Evolutionary conservation across 2,329 filamentous ascomycete species (phyloP), one percentile per base, ranked within the genome.

Genomic region (Cordyceps cateniannulata): DNA sequence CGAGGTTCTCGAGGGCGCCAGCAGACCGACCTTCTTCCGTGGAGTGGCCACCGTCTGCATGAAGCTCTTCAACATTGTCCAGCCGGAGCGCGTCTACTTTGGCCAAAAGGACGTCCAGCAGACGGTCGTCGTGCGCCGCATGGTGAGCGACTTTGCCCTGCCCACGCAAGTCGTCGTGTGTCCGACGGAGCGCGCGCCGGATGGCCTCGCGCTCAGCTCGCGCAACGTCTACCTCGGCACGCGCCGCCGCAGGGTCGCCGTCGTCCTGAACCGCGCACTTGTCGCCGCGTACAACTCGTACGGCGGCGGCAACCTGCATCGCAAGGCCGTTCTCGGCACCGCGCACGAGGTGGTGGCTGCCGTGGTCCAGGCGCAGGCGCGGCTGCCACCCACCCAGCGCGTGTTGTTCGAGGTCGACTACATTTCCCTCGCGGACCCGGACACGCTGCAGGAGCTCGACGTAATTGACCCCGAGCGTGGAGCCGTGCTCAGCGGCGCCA

Each of bases 31-130:
- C 48, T 99, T 99, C 75, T 99, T 99, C 76, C 84, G 95, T 53
- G 95, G 95, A 44, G 95, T 99, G 38, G 93, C 95, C 22, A 99
- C 95, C 1, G 89, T 99, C 2, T 97, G 93, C 77, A 95, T 93
- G 84, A 99, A 95, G 73, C 73, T 79, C 25, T 78, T 79, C 70
- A 78, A 77, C 65, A 72, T 77, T 22, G 74, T 78, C 20, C 76
- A 77, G 68, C 86, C 89, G 0, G 87, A 91, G 62, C 79, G 82
- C 5, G 89, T 89, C 22, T 93, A 96, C 76, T 97, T 99, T 77
- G 95, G 95, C 4, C 95, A 98, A 74, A 99, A 99, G 77, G 95
- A 99, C 73, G 86, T 97, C 22, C 95, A 99, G 78, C 95, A 99
- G 76, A 96, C 92, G 0, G 90, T 96, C 20, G 84, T 99, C 12